Conservation (phyloP, 352 stramenopile species). For the Pythium phragmitis region DNA sequence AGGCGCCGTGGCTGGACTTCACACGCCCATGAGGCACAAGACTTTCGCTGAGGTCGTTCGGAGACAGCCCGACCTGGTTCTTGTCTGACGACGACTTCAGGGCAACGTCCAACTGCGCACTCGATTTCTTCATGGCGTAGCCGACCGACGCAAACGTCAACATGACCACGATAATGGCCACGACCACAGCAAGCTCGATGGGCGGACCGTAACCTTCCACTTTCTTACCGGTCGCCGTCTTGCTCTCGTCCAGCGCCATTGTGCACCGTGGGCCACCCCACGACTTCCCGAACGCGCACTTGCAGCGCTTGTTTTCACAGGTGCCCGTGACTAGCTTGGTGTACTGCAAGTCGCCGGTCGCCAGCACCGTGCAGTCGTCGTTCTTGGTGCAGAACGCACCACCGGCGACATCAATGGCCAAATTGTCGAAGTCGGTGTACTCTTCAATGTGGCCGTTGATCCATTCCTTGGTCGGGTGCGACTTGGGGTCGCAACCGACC, state of each 20-base stretch:
- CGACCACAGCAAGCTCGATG: conserved; percentile 2
- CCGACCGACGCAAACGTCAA: conserved; percentile 13
- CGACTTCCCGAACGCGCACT: conserved; percentile 46
- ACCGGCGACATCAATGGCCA: conserved; percentile 29
- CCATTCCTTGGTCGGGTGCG: conserved; percentile 40
- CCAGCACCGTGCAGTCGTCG: conserved; percentile 34
- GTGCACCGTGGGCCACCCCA: conserved; percentile 35
- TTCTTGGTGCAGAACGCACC: conserved; percentile 29
- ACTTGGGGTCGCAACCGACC: conserved; percentile 35
- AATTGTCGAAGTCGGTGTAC: conserved; percentile 38
- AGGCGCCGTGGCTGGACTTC: conserved; percentile 18
- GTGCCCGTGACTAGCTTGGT: conserved; percentile 40
- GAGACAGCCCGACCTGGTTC: conserved; percentile 12
- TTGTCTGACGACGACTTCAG: conserved; percentile 23
- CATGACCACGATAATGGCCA: conserved; percentile 7
- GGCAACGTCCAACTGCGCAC: conserved; percentile 1
- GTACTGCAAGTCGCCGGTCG: conserved; percentile 21
- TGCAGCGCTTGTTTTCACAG: conserved; percentile 52
- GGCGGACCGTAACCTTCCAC: conserved; percentile 20
- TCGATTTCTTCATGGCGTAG: conserved; percentile 10
- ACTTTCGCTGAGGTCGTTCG: conserved; percentile 4
- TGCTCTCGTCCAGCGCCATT: conserved; percentile 29
- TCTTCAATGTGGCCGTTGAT: conserved; percentile 41
- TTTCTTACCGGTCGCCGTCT: background rate
- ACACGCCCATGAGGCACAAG: background rate